Evolutionary conservation across 2,329 filamentous ascomycete species (phyloP), one percentile per base, ranked within the genome.

Genomic region (Arthrinium puccinioides): DNA sequence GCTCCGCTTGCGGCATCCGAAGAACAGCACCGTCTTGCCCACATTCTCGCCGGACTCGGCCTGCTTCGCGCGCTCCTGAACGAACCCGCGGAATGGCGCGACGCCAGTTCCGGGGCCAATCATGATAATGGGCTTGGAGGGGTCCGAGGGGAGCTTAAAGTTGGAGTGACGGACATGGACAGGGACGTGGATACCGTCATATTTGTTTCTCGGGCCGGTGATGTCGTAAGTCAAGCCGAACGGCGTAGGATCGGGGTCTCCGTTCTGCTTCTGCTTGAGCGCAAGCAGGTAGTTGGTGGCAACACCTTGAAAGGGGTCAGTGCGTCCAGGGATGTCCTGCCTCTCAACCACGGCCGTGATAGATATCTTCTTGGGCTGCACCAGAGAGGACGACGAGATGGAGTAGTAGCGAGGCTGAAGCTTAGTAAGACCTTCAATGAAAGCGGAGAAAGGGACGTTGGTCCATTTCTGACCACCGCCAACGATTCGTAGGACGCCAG

Each of bases 391-490:
- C 1, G 94, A 98, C 3, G 92, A 98, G 61, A 98, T 98, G 34
- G 94, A 98, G 70, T 98, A 98, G 73, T 97, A 98, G 34, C 92
- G 87, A 26, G 92, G 90, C 63, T 98, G 92, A 40, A 98, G 79
- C 71, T 96, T 97, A 64, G 82, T 86, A 44, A 98, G 64, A 47
- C 87, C 85, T 70, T 98, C 92, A 48, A 98, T 88, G 52, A 97
- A 81, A 52, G 89, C 81, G 8, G 92, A 95, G 67, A 98, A 97
- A 13, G 92, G 94, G 39, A 96, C 80, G 38, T 79, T 81, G 38
- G 77, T 69, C 85, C 92, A 98, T 41, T 79, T 79, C 62, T 85
- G 69, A 33, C 83, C 80, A 23, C 82, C 80, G 51, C 79, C 74
- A 45, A 92, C 74, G 36, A 71, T 74, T 47, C 87, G 72, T 27